Base-by-base conservation (phyloP, 495 filamentous ascomycete species). In the Corynascus novoguineensis region DNA sequence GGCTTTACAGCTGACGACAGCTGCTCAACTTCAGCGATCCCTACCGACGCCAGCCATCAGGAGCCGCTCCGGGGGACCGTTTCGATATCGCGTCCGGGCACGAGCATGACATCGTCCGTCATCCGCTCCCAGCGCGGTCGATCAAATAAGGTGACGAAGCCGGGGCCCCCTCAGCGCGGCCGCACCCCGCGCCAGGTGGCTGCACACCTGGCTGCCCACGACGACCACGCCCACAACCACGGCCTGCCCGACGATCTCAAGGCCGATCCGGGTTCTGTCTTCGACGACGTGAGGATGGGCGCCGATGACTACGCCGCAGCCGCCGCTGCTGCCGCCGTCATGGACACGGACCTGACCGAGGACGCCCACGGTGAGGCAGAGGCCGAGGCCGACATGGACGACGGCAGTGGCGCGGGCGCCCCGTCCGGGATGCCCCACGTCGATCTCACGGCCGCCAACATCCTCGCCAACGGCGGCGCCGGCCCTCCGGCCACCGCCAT, bases 181-280 rank as follows among this genome's bases (percentile, higher is more conserved):
- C 62, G 52, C 62, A 60, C 67, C 60, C 52, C 53, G 51, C 42
- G 56, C 53, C 50, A 63, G 65, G 61, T 62, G 25, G 63, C 65
- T 12, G 53, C 57, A 47, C 57, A 65, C 7, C 48, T 46, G 45
- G 48, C 55, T 17, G 34, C 50, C 41, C 61, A 57, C 55, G 50
- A 55, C 14, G 53, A 24, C 44, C 51, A 51, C 40, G 29, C 15
- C n/a, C 31, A 53, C 17, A 19, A 1, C 7, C 55, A 67, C 15
- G 71, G 80, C 2, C 78, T 82, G n/a, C 79, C 82, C 53, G 83
- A 84, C 54, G 81, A 84, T 61, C 80, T 81, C 8, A 80, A 82
- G 61, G 77, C 11, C n/a, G 72, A 83, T 14, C 78, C 81, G 9
- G 37, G 64, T 19, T 46, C 69, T 81, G 44, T 84, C 78, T 65